phyloP scores from a whole-genome alignment of 2,329 filamentous ascomycete genomes.

The Monosporascus sp. region DNA sequence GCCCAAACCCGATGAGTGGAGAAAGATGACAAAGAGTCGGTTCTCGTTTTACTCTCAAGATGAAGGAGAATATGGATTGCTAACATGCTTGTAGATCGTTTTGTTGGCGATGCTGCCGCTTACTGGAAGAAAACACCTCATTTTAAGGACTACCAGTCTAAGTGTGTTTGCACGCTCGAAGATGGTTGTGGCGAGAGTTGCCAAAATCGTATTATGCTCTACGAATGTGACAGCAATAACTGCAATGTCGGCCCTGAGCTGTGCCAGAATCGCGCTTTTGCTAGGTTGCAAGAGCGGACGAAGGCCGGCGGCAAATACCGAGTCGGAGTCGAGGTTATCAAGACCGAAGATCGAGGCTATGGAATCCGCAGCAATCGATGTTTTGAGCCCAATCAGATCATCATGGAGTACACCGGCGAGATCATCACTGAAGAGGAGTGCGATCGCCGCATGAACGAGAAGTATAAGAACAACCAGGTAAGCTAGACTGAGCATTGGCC shows the following conservation, averaged over 20 bases:
- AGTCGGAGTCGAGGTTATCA: conserved; percentile 90
- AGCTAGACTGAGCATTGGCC: conserved; percentile 22
- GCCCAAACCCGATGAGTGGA: conserved; percentile 89
- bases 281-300: conserved; percentile 67
- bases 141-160: conserved; percentile 67
- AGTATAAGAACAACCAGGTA: conserved; percentile 91
- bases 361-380: conserved; percentile 86
- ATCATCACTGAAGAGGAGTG: conserved; percentile 95
- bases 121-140: conserved; percentile 77
- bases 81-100: conserved; percentile 63
- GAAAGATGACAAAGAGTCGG: conserved; percentile 85
- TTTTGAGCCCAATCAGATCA: conserved; percentile 87
- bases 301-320: conserved; percentile 80
- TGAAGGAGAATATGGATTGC: conserved; percentile 7
- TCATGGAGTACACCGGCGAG: conserved; percentile 96
- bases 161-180: conserved; percentile 72
- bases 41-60: background rate
- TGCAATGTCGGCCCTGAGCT: conserved; percentile 69
- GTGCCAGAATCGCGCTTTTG: conserved; percentile 86
- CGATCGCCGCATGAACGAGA: conserved; percentile 85
- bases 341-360: conserved; percentile 82
- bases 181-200: conserved; percentile 84
- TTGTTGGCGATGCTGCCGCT: conserved; percentile 75
- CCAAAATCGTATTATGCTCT: conserved; percentile 94
- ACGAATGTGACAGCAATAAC: conserved; percentile 89